Base-by-base conservation (phyloP, 2,329 filamentous ascomycete genomes). In the Cylindrodendrum hubeiense region DNA sequence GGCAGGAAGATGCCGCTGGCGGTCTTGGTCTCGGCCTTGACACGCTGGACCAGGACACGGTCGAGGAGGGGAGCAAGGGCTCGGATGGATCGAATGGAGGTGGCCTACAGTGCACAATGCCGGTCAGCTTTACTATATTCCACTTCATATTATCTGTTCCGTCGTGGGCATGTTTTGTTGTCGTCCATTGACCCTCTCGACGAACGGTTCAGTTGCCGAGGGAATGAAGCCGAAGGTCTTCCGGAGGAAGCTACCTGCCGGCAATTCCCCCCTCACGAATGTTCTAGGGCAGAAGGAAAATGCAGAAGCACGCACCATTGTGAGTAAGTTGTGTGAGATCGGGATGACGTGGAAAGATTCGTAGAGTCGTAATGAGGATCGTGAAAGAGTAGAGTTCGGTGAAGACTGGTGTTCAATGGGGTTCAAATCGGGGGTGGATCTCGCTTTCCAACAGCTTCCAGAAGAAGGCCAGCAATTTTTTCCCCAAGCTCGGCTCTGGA, bases 1-100 rank as follows among this genome's bases (percentile, higher is more conserved):
- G 96, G 96, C 72, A 99, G 93, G 88, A 97, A 98, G 88, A 99
- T 97, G 78, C 96, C 96, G 78, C 91, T 91, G 76, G 96, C 94
- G 53, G 96, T 99, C 89, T 98, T 98, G 80, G 94, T 83, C 85
- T 98, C 95, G 78, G 95, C 93, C 87, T 98, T 98, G 85, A 98
- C 85, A 84, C 96, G 94, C 90, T 99, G 96, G 75, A 99, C 94
- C 71, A 99, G 92, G 75, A 99, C 94, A 77, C 96, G 95, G 90
- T 99, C 96, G 83, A 99, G 91, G 74, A 99, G 95, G 69, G 96
- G 96, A 66, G 91, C 93, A 77, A 99, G 95, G 78, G 91, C 91
- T 85, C 95, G 96, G 90, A 99, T 95, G 81, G 93, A 97, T 83
- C 95, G 96, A 86, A 98, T 89, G 72, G 95, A 89, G 79, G 89